Percentiles rank a stretch among this genome's conserved stretches.
Conservation (phyloP, 495 filamentous ascomycete species). For the Massariosphaeria phaeospora region DNA sequence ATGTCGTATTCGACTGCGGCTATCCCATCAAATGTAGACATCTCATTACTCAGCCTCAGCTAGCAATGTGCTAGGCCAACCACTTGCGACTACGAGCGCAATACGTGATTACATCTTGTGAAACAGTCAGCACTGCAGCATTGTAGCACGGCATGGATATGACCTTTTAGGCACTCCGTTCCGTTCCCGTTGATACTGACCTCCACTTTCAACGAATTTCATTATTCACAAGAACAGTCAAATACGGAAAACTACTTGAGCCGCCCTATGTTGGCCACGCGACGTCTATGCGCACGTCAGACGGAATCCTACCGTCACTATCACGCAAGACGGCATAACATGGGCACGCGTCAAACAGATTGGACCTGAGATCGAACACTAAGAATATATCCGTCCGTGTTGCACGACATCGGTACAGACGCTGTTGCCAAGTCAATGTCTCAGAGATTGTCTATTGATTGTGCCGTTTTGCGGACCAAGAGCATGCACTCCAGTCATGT, state of each 20-base stretch:
- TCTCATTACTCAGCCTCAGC: no score
- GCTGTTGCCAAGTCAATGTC: no score
- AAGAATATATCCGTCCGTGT: neutral
- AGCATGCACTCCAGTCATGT: neutral
- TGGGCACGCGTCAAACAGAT: no score
- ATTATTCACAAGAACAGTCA: constrained; percentile 18
- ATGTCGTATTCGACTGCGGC: no score
- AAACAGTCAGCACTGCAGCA: constrained; percentile 5
- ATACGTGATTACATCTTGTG: constrained; percentile 12
- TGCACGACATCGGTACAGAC: neutral
- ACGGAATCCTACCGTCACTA: neutral
- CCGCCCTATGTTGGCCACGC: no score
- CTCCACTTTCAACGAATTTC: constrained; percentile 7
- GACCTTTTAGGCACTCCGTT: constrained; percentile 14
- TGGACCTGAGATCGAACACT: no score
- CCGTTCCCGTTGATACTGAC: constrained; percentile 2
- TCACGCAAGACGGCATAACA: no score
- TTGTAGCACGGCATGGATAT: neutral
- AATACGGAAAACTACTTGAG: no score
- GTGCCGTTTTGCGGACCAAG: neutral
- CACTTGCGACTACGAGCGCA: no score
- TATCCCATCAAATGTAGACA: no score
- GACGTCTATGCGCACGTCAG: neutral
- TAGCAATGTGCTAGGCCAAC: no score
- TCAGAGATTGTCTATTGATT: neutral